These are phyloP conservation scores for Erigeron canadensis DNA, from an alignment of 129 eudicot genomes.

Conservation along the genomic window DNA sequence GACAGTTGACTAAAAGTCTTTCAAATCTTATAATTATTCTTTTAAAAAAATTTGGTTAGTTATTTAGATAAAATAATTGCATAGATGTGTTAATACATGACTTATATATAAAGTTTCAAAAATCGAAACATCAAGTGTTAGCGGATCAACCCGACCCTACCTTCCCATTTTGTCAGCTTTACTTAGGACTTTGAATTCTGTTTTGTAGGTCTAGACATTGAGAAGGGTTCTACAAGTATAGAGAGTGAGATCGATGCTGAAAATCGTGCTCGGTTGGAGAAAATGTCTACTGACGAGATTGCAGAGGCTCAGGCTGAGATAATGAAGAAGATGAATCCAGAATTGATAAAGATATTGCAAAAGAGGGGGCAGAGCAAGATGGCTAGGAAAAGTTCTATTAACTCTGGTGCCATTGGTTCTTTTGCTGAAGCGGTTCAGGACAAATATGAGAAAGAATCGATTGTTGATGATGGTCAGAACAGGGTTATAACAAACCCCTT, in stretches of 20 bases:
- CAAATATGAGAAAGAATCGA: constrained; percentile 35
- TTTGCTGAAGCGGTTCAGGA: constrained; percentile 24
- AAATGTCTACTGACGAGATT: constrained; percentile 88
- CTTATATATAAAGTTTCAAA: too few relatives aligned
- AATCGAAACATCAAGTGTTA: background rate
- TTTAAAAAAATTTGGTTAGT: too few relatives aligned
- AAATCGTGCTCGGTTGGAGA: constrained; percentile 63
- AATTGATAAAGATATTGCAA: constrained; percentile 48
- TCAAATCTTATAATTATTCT: too few relatives aligned
- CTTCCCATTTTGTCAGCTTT: background rate
- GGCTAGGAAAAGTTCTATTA: constrained; percentile 36
- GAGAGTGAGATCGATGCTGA: constrained; percentile 85
- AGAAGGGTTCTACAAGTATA: constrained; percentile 41
- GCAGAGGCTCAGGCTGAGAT: constrained; percentile 82
- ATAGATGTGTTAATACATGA: too few relatives aligned
- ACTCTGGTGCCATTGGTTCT: constrained; percentile 36
- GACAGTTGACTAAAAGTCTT: too few relatives aligned
- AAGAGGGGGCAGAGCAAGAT: constrained; percentile 55
- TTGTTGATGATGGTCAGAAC: constrained; percentile 30
- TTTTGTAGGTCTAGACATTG: constrained; percentile 21
- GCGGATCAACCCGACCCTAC: background rate
- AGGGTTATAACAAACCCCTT: constrained; percentile 22
- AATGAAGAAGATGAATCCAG: constrained; percentile 65
- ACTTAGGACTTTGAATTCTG: constrained; percentile 17
- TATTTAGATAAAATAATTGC: too few relatives aligned